A percentile compares a stretch with the other conserved stretches of the same genome.
phyloP scores from a whole-genome alignment of 2,329 filamentous ascomycete genomes.

The Epichloe bromicola region DNA sequence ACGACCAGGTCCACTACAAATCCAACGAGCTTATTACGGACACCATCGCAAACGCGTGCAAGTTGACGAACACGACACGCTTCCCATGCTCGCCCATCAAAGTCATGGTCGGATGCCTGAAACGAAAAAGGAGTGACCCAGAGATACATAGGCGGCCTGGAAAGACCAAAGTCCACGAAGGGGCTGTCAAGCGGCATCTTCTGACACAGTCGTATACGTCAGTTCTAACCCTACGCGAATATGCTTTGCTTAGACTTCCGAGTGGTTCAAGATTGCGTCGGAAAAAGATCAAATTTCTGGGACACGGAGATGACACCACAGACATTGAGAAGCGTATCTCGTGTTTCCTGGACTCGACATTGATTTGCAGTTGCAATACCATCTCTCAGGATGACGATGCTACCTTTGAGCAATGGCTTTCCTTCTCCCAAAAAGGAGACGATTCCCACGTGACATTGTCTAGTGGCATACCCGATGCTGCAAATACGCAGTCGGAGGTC shows the following conservation, averaged over 20 bases:
- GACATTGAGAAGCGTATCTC: slow-evolving; percentile 32
- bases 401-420: slow-evolving; percentile 41
- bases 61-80: not conserved
- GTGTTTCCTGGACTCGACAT: slow-evolving; percentile 51
- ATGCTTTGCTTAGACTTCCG: slow-evolving; percentile 54
- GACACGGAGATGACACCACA: slow-evolving; percentile 14
- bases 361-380: slow-evolving; percentile 43
- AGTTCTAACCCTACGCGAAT: slow-evolving; percentile 55
- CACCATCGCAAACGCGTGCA: not conserved
- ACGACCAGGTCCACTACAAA: not conserved
- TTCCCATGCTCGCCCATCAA: not conserved
- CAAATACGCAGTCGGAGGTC: slow-evolving; percentile 53
- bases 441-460: slow-evolving; percentile 43
- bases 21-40: not conserved
- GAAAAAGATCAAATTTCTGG: slow-evolving; percentile 40
- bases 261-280: slow-evolving; percentile 49
- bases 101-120: slow-evolving; percentile 15
- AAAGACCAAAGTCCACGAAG: slow-evolving; percentile 1
- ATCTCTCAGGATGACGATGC: slow-evolving; percentile 16
- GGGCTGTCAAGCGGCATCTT: slow-evolving; percentile 41
- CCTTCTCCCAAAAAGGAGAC: slow-evolving; percentile 49
- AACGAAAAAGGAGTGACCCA: slow-evolving; percentile 15
- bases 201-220: slow-evolving; percentile 55
- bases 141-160: slow-evolving; percentile 5
- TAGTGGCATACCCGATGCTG: slow-evolving; percentile 27